Percentiles rank a stretch among this genome's conserved stretches.
Conservation (phyloP, 1,139 yeast genomes). For the Pichia sp. region DNA sequence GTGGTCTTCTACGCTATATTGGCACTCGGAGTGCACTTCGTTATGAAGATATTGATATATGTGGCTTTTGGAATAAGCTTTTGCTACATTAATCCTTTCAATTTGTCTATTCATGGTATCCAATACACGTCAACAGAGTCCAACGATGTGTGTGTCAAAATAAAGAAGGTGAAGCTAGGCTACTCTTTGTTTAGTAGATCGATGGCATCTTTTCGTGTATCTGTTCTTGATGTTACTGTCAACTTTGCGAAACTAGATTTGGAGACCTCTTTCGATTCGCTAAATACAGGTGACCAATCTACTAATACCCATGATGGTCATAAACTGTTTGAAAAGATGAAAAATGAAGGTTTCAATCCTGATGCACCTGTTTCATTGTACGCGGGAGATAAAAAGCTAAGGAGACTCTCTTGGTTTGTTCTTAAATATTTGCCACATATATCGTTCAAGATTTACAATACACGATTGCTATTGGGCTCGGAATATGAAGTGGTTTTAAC, state of each 20-base stretch:
- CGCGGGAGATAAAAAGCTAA: constrained; percentile 15
- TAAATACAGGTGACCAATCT: too few species aligned
- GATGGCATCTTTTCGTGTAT: background rate
- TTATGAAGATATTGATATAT: too few species aligned
- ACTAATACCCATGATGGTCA: too few species aligned
- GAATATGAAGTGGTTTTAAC: constrained; percentile 4
- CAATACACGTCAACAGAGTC: background rate
- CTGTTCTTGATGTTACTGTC: constrained; percentile 1
- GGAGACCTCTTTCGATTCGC: too few species aligned
- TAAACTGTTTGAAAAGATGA: background rate
- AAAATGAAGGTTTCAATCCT: constrained; percentile 17
- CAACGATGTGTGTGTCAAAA: background rate
- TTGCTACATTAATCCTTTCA: constrained; percentile 10
- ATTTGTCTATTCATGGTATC: constrained; percentile 6
- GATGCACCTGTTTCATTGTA: constrained; percentile 22
- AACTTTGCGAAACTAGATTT: constrained; percentile 1
- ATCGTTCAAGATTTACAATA: constrained; percentile 10
- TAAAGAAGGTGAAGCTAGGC: constrained; percentile 5
- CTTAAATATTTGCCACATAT: constrained; percentile 13
- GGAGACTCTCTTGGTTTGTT: constrained; percentile 11
- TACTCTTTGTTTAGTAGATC: constrained; percentile 8
- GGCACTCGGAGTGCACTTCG: too few species aligned
- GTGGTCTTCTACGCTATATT: too few species aligned
- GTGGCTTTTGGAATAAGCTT: constrained; percentile 8
- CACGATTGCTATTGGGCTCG: constrained; percentile 1